Evolutionary conservation across 352 stramenopile genomes (phyloP), one percentile per base, ranked within the genome.

Genomic region (Phytophthora ramorum): DNA sequence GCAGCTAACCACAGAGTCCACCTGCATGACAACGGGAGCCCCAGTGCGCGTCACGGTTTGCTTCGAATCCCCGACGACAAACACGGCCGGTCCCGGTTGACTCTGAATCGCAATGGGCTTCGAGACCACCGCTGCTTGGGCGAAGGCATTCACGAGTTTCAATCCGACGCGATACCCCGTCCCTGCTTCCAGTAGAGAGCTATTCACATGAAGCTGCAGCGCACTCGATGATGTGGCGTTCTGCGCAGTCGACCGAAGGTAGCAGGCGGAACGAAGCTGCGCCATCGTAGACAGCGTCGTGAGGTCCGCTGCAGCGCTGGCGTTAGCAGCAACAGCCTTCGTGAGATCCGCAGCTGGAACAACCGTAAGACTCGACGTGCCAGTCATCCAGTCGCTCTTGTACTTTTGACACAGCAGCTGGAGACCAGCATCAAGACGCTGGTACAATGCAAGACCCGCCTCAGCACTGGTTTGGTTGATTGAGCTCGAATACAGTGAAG

Each of bases 121-220:
- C 0, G 55, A 49, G 3, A 63, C 46, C 0, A 63, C 35, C 0
- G 64, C 41, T 2, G 66, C 62, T 47, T 91, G 78, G 10, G 45
- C 64, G 17, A 92, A 92, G 9, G 78, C 80, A 35, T 94, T 94
- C 9, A 59, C 70, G 7, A 94, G 73, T 13, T 73, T 74, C 17
- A 92, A 48, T 0, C 81, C 83, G 5, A 92, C 50, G 1, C 78
- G 50, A 53, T 91, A 91, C 2, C 35, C 61, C 16, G 63, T 63
- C 1, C 78, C 70, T 1, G 73, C 34, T 43, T 83, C 67, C 0
- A 94, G 24, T 0, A 76, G 47, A 0, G 74, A 72, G 38, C 71
- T 86, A 50, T 92, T 78, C 26, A 92, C 38, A 7, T 65, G 43
- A n/a, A 91, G 41, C 8, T 63, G 60, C 10, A 87, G 40, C 10